Conservation (phyloP, 768 basidiomycete genomes). For the Russula sp. region DNA sequence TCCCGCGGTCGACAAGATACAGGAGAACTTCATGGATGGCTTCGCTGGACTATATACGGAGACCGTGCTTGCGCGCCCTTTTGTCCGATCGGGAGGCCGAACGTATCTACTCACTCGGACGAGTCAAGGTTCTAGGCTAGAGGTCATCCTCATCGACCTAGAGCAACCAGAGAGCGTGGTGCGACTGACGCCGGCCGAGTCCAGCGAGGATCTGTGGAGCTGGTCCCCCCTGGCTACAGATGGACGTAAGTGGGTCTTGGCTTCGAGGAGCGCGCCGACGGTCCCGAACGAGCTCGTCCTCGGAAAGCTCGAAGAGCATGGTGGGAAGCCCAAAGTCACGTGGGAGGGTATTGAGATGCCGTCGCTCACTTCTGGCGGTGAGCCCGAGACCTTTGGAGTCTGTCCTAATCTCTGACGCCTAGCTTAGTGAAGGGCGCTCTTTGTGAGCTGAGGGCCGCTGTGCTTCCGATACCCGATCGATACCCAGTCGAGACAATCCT, state of each 20-base stretch:
- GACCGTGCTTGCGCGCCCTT: constrained; percentile 26
- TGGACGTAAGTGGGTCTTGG: constrained; percentile 20
- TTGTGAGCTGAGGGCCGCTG: constrained; percentile 6
- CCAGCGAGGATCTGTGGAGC: constrained; percentile 19
- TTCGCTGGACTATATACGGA: constrained; percentile 34
- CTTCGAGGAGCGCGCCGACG: constrained; percentile 21
- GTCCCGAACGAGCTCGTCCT: constrained; percentile 25
- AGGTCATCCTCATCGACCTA: constrained; percentile 24
- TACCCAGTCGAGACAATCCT: constrained; percentile 23
- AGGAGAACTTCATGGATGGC: constrained; percentile 16
- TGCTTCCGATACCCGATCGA: constrained; percentile 19
- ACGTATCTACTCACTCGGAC: constrained; percentile 23
- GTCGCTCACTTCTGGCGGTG: constrained; percentile 9
- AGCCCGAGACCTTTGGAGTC: neutral
- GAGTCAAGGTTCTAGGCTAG: constrained; percentile 25
- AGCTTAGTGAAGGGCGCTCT: constrained; percentile 15
- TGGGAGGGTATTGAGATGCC: constrained; percentile 23
- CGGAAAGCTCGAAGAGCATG: constrained; percentile 17
- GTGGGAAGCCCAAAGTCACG: constrained; percentile 6
- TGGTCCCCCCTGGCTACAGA: constrained; percentile 24
- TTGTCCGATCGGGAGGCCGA: constrained; percentile 21
- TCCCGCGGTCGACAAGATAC: constrained; percentile 19
- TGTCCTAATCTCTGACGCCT: neutral
- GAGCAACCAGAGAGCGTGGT: constrained; percentile 19
- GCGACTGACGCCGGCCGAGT: constrained; percentile 15